Conservation (phyloP, 192 early-diverging fungal genomes). For the Chytriomyces confervae region DNA sequence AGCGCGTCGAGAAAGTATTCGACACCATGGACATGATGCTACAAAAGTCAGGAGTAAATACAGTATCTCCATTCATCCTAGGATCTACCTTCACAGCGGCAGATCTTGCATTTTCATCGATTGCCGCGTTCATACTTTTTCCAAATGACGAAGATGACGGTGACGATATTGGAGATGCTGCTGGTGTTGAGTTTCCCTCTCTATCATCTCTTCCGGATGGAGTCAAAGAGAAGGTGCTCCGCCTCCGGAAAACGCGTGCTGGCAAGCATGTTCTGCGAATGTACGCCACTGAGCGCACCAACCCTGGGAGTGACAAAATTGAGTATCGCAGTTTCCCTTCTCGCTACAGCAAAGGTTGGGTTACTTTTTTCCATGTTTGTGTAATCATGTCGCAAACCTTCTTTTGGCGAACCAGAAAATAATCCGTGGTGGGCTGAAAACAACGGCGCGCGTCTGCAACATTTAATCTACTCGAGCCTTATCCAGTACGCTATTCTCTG, state of each 20-base stretch:
- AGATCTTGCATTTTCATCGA: slow-evolving; percentile 52
- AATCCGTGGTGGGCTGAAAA: slow-evolving; percentile 33
- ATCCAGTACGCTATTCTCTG: not conserved
- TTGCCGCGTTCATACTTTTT: slow-evolving; percentile 47
- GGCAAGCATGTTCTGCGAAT: slow-evolving; percentile 50
- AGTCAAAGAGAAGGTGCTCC: slow-evolving; percentile 10
- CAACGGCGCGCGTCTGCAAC: not conserved
- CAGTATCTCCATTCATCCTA: slow-evolving; percentile 30
- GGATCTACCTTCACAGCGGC: slow-evolving; percentile 48
- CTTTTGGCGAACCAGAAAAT: slow-evolving; percentile 16
- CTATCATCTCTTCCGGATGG: slow-evolving; percentile 37
- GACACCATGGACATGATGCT: slow-evolving; percentile 26
- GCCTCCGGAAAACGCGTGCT: slow-evolving; percentile 37
- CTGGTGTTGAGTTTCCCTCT: slow-evolving; percentile 33
- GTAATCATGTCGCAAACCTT: not conserved
- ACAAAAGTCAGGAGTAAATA: slow-evolving; percentile 1
- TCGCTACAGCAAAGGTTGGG: slow-evolving; percentile 19
- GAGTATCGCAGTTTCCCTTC: slow-evolving; percentile 29
- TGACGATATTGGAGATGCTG: not conserved
- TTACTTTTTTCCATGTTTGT: not conserved
- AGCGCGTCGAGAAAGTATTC: slow-evolving; percentile 36
- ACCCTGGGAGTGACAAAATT: not conserved
- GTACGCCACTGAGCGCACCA: slow-evolving; percentile 43
- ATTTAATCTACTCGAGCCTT: not conserved
- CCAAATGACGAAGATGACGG: slow-evolving; percentile 41